phyloP scores from a whole-genome alignment of 768 basidiomycete genomes.

The Scleroderma bovista region DNA sequence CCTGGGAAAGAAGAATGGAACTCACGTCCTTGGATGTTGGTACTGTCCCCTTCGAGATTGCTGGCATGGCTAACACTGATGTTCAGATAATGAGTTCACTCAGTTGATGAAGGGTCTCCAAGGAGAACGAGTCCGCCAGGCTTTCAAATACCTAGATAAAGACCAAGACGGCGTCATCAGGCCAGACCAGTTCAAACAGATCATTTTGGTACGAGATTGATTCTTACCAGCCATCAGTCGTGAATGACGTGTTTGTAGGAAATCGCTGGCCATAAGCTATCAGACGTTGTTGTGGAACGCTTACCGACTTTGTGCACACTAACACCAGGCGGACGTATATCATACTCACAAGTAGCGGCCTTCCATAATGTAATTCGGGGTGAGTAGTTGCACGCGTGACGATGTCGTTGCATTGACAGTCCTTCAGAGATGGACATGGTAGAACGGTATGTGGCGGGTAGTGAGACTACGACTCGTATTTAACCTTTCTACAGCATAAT shows the following conservation, averaged over 20 bases:
- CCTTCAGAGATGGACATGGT: constrained; percentile 88
- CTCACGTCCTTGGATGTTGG: constrained; percentile 89
- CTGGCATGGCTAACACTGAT: constrained; percentile 7
- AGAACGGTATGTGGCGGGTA: constrained; percentile 51
- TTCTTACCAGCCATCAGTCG: not conserved
- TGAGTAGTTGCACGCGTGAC: constrained; percentile 29
- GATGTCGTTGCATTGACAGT: constrained; percentile 2
- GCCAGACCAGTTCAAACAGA: constrained; percentile 91
- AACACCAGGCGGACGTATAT: constrained; percentile 84
- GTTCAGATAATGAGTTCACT: constrained; percentile 88
- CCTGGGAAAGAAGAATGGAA: constrained; percentile 86
- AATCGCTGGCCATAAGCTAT: constrained; percentile 95
- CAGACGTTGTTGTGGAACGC: constrained; percentile 86
- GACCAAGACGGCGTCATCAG: constrained; percentile 92
- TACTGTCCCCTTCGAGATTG: constrained; percentile 8
- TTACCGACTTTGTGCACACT: constrained; percentile 90
- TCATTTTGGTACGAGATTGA: constrained; percentile 63
- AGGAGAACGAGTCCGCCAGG: constrained; percentile 94
- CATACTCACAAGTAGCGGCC: constrained; percentile 93
- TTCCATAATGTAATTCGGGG: constrained; percentile 96
- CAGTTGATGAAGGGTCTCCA: constrained; percentile 98
- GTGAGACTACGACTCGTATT: not conserved
- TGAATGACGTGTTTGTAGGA: constrained; percentile 47
- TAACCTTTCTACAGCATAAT: constrained; percentile 52
- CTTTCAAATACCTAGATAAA: constrained; percentile 86